These are phyloP conservation scores for Alternaria atra DNA, from an alignment of 2,329 filamentous ascomycete genomes.

Conservation along the genomic window DNA sequence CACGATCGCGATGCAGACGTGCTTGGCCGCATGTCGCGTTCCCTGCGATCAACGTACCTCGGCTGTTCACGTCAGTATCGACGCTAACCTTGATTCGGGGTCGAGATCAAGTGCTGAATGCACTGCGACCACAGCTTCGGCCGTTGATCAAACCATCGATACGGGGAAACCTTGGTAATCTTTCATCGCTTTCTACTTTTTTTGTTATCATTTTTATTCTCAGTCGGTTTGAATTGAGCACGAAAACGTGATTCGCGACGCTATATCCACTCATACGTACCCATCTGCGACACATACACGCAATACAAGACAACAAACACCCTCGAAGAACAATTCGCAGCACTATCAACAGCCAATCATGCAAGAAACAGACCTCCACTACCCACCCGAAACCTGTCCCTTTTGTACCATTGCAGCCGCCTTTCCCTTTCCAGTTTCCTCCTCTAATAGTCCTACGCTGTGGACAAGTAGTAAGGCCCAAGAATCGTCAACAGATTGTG, in stretches of 20 bases:
- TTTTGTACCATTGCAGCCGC: slow-evolving; percentile 67
- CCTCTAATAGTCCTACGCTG: background rate
- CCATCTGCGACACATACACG: no score
- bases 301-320: background rate
- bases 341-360: slow-evolving; percentile 16
- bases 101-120: background rate
- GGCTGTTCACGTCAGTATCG: slow-evolving; percentile 6
- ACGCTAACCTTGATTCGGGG: slow-evolving; percentile 15
- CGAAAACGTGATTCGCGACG: background rate
- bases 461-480: slow-evolving; percentile 10
- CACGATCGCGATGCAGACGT: slow-evolving; percentile 1
- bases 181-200: background rate
- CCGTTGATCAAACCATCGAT: slow-evolving; percentile 1
- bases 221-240: background rate
- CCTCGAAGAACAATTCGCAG: background rate
- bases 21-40: slow-evolving; percentile 2
- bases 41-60: slow-evolving; percentile 9
- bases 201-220: background rate
- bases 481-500: slow-evolving; percentile 25
- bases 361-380: slow-evolving; percentile 48
- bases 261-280: background rate
- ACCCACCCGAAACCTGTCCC: slow-evolving; percentile 59
- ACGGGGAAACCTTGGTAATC: background rate
- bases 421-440: slow-evolving; percentile 51
- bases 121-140: slow-evolving; percentile 10